Evolutionary conservation across 345 rosid species (phyloP).

Genomic region (Rhodamnia argentea): DNA sequence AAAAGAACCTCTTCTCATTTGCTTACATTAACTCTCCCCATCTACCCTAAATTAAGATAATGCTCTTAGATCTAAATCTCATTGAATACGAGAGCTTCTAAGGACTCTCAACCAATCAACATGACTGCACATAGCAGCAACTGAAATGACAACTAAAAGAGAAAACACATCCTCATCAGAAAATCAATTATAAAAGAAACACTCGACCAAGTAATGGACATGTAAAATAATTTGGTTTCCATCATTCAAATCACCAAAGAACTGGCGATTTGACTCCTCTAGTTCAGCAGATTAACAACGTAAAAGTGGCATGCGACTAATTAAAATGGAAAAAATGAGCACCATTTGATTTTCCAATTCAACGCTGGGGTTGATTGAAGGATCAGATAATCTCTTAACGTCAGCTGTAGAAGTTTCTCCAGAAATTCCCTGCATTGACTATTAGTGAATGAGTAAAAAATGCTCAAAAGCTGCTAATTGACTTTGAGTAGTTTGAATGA

Average conservation of each 20-base stretch:
- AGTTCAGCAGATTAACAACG: neutral
- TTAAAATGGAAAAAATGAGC: neutral
- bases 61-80: neutral
- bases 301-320: neutral
- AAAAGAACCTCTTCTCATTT: neutral
- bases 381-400: neutral
- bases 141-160: neutral
- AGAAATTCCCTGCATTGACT: constrained; percentile 31
- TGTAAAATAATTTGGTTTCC: neutral
- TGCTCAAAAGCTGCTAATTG: neutral
- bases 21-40: neutral
- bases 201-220: neutral
- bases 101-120: neutral
- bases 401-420: constrained; percentile 25
- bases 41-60: neutral
- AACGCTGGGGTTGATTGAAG: neutral
- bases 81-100: neutral
- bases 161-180: neutral
- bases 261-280: neutral
- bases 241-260: neutral
- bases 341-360: neutral
- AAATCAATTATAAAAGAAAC: neutral
- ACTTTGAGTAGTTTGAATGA: neutral
- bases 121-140: neutral
- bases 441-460: neutral